Evolutionary conservation across 2,329 filamentous ascomycete species (phyloP).

Genomic region (Trichoderma atrobrunneum): DNA sequence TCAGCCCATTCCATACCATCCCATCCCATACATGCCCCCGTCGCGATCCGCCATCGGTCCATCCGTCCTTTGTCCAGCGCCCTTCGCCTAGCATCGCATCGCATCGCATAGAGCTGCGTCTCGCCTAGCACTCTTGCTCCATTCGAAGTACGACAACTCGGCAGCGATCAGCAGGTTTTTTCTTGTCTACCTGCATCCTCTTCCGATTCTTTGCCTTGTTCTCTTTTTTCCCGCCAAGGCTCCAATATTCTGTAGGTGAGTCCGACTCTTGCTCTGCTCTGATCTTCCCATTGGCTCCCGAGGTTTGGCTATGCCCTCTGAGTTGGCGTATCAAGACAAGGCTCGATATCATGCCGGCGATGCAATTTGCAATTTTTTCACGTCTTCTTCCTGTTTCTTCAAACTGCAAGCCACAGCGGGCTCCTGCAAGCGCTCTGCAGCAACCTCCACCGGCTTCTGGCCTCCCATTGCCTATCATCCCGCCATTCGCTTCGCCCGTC

Average conservation of each 20-base stretch:
- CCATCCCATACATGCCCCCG: background rate
- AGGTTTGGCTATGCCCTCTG: background rate
- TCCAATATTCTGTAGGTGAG: background rate
- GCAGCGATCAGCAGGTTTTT: slow-evolving; percentile 4
- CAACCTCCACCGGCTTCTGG: slow-evolving; percentile 2
- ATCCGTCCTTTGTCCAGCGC: background rate
- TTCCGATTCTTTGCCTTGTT: background rate
- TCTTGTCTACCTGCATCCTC: background rate
- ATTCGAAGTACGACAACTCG: background rate
- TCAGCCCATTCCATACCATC: background rate
- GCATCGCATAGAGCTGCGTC: background rate
- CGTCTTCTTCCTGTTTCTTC: background rate
- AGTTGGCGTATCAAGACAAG: background rate
- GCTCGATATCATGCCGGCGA: background rate
- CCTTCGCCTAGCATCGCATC: background rate
- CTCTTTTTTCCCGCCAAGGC: background rate
- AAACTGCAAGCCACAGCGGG: background rate
- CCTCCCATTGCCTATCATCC: background rate
- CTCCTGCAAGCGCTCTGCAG: slow-evolving; percentile 11
- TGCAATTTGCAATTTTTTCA: background rate
- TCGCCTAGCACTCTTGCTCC: background rate
- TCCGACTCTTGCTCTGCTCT: background rate
- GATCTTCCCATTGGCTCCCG: background rate
- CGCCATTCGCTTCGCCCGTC: background rate
- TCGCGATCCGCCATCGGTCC: slow-evolving; percentile 5